Evolutionary conservation across 495 filamentous ascomycete genomes (phyloP).

Genomic region (Daldinia decipiens): DNA sequence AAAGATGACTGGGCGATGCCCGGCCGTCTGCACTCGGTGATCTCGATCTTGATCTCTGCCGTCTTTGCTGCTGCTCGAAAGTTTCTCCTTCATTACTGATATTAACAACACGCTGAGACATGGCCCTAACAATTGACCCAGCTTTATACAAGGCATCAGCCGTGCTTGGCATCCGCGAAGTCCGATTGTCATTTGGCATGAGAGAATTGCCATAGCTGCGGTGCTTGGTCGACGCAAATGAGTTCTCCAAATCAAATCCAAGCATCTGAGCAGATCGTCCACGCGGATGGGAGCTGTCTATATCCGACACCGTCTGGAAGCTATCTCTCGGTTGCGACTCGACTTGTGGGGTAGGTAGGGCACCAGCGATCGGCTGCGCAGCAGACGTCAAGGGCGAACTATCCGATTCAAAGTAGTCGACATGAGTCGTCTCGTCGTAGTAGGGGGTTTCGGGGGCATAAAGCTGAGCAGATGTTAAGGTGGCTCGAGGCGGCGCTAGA

Average conservation of each 20-base stretch:
- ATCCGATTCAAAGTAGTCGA: conserved; percentile 75
- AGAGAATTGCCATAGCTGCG: conserved; percentile 61
- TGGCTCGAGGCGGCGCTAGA: conserved; percentile 31
- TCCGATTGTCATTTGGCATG: conserved; percentile 54
- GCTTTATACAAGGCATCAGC: conserved; percentile 77
- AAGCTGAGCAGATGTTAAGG: conserved; percentile 49
- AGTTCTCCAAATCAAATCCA: conserved; percentile 65
- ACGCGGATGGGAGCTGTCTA: conserved; percentile 56
- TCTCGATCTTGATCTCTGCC: conserved; percentile 68
- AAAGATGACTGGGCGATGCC: conserved; percentile 45
- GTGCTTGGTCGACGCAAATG: conserved; percentile 51
- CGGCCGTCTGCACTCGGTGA: conserved; percentile 58
- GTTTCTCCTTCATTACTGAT: conserved; percentile 85
- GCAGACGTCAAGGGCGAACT: conserved; percentile 69
- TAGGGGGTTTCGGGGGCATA: conserved; percentile 56
- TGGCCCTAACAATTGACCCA: conserved; percentile 92
- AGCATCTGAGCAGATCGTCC: conserved; percentile 56
- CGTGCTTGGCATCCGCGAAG: conserved; percentile 68
- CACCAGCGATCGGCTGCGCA: conserved; percentile 74
- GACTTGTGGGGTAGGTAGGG: conserved; percentile 56
- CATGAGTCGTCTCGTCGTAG: conserved; percentile 63
- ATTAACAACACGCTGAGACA: conserved; percentile 98
- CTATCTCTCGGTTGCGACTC: conserved; percentile 70
- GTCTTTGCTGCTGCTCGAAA: conserved; percentile 69
- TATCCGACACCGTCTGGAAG: conserved; percentile 67